Conservation (phyloP, 305 asterid species). For the Fraxinus angustifolia region DNA sequence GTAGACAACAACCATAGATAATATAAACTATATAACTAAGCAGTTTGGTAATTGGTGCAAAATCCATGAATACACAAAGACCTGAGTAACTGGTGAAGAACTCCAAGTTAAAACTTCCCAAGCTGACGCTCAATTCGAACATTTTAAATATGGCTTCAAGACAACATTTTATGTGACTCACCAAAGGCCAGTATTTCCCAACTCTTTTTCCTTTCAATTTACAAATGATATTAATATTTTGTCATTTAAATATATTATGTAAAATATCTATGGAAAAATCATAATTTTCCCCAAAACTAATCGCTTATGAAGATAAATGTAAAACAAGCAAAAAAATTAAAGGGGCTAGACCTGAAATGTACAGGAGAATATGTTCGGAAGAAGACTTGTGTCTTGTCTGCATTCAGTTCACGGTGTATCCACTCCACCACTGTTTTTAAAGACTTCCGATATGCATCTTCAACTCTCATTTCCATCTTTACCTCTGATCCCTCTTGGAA, state of each 20-base stretch:
- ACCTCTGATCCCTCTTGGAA: conserved; percentile 77
- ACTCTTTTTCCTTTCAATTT: not conserved
- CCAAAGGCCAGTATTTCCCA: not conserved
- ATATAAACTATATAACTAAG: not conserved
- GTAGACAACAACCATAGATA: not conserved
- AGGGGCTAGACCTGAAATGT: conserved; percentile 66
- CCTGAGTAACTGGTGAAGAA: not conserved
- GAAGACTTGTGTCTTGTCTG: conserved; percentile 62
- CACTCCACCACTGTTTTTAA: conserved; percentile 63
- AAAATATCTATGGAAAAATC: not conserved
- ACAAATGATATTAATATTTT: not conserved
- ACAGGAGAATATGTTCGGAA: conserved; percentile 88
- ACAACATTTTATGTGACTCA: not conserved
- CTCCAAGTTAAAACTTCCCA: not conserved
- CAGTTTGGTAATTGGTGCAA: not conserved
- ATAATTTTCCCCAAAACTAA: not conserved
- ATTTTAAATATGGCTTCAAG: not conserved
- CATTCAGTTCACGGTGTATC: conserved; percentile 49
- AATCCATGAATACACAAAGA: not conserved
- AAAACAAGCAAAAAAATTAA: not conserved
- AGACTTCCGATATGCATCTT: conserved; percentile 63
- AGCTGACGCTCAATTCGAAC: not conserved
- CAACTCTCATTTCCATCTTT: conserved; percentile 65
- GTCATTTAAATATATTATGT: not conserved
- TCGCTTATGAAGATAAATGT: not conserved